These are phyloP conservation scores for Zygnema circumcarinatum DNA, from an alignment of 139 green algal genomes.

Conservation along the genomic window DNA sequence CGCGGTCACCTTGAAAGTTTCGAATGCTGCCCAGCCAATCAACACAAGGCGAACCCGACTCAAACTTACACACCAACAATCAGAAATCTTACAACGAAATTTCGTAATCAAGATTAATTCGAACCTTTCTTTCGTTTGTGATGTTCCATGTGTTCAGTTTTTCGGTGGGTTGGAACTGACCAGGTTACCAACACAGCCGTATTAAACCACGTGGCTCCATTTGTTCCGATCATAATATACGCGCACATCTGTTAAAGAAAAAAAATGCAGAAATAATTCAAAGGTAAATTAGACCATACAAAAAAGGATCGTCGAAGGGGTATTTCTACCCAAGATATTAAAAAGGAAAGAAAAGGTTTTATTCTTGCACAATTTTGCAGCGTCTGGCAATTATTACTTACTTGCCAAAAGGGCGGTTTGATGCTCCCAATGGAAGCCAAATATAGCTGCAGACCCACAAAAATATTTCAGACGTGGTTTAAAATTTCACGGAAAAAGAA, in stretches of 20 bases:
- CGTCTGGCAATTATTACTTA: slow-evolving; percentile 6
- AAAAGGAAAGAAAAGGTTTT: neutral
- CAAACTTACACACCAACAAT: no score
- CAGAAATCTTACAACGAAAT: no score
- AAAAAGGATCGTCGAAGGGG: neutral
- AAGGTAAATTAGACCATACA: neutral
- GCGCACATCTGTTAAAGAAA: slow-evolving; percentile 39
- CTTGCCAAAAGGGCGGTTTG: slow-evolving; percentile 39
- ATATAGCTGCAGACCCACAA: slow-evolving; percentile 25
- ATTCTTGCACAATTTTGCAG: neutral
- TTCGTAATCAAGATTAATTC: no score
- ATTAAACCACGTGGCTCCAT: slow-evolving; percentile 51
- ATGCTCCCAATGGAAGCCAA: slow-evolving; percentile 38
- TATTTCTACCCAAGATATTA: neutral
- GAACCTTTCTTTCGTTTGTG: no score
- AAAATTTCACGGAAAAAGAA: neutral
- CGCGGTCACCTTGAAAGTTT: slow-evolving; percentile 83
- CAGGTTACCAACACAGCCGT: slow-evolving; percentile 43
- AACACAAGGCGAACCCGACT: neutral
- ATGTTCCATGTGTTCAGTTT: no score
- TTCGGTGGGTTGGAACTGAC: no score
- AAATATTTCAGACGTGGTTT: neutral
- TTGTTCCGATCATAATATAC: slow-evolving; percentile 39
- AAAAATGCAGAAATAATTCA: no score
- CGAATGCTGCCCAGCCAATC: slow-evolving; percentile 62